Evolutionary conservation across 139 green algal species (phyloP).

Genomic region (Micromonas commoda): DNA sequence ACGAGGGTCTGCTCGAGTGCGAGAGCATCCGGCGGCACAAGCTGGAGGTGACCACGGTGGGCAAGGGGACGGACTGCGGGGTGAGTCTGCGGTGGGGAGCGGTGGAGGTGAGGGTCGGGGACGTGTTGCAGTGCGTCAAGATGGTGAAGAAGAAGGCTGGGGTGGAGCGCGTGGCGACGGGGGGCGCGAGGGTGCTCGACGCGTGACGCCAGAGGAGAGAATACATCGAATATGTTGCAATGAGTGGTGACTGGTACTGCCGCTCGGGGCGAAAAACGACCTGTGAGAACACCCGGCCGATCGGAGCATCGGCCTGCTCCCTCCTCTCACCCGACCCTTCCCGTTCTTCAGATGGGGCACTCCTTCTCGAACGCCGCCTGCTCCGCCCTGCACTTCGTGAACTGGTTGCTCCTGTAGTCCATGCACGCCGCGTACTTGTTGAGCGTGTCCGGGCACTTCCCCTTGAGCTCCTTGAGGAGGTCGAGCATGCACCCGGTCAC

Average conservation of each 20-base stretch:
- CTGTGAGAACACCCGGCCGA: no score
- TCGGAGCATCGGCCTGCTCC: no score
- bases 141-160: neutral
- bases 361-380: conserved; percentile 18
- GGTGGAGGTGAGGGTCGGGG: neutral
- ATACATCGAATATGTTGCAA: neutral
- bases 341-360: neutral
- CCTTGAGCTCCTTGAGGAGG: conserved; percentile 1
- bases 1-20: conserved; percentile 11
- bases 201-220: neutral
- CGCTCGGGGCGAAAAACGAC: no score
- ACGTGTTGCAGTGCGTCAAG: conserved; percentile 14
- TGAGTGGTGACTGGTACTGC: no score
- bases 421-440: conserved; percentile 25
- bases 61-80: conserved; percentile 19
- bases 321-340: no score
- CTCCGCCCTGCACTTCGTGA: conserved; percentile 21
- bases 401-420: conserved; percentile 21
- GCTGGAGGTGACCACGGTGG: conserved; percentile 17
- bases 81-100: neutral
- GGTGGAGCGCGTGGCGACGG: neutral
- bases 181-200: neutral
- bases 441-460: conserved; percentile 5
- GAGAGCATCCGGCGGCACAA: conserved; percentile 5
- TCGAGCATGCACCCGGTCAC: conserved; percentile 18